Evolutionary conservation across 2,329 filamentous ascomycete genomes (phyloP).

Genomic region (Fusarium poae): DNA sequence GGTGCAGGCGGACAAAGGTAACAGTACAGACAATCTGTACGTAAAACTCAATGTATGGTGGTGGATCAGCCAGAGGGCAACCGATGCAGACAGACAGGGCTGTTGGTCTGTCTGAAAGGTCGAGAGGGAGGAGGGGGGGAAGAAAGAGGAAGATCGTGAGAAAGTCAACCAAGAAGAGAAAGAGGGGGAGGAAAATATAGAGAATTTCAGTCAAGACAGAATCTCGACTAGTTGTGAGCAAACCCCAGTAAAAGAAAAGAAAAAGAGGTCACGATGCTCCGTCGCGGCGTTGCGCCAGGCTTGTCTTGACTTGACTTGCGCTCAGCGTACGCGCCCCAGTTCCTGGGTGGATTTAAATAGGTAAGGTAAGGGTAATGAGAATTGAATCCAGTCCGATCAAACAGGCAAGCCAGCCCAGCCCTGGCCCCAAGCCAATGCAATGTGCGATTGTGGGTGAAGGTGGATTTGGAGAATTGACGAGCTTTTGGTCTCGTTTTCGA

Average conservation of each 20-base stretch:
- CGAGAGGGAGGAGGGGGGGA: conserved; percentile 5
- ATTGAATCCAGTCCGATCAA: conserved; percentile 29
- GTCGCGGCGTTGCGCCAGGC: conserved; percentile 48
- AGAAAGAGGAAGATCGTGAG: conserved; percentile 24
- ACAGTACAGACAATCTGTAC: conserved; percentile 46
- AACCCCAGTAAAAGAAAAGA: conserved; percentile 39
- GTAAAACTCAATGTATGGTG: conserved; percentile 53
- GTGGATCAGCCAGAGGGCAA: conserved; percentile 52
- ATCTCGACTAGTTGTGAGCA: conserved; percentile 32
- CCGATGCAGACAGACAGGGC: conserved; percentile 49
- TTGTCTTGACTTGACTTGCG: conserved; percentile 23
- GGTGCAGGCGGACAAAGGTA: conserved; percentile 38
- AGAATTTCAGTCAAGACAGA: conserved; percentile 21
- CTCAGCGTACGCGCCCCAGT: conserved; percentile 43
- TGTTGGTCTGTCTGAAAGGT: conserved; percentile 22
- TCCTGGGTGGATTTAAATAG: conserved; percentile 45
- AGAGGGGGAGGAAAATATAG: conserved; percentile 27
- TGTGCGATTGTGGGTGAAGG: conserved; percentile 47
- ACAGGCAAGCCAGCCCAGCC: conserved; percentile 40
- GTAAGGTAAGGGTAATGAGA: conserved; percentile 32
- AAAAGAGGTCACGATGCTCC: conserved; percentile 49
- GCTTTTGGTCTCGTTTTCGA: conserved; percentile 33
- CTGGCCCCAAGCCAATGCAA: conserved; percentile 17
- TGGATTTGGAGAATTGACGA: conserved; percentile 43
- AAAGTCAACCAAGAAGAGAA: conserved; percentile 16